A percentile compares a stretch with the other conserved stretches of the same genome.
Conservation (phyloP, 1,284 basidiomycete species). For the Mycena citricolor region DNA sequence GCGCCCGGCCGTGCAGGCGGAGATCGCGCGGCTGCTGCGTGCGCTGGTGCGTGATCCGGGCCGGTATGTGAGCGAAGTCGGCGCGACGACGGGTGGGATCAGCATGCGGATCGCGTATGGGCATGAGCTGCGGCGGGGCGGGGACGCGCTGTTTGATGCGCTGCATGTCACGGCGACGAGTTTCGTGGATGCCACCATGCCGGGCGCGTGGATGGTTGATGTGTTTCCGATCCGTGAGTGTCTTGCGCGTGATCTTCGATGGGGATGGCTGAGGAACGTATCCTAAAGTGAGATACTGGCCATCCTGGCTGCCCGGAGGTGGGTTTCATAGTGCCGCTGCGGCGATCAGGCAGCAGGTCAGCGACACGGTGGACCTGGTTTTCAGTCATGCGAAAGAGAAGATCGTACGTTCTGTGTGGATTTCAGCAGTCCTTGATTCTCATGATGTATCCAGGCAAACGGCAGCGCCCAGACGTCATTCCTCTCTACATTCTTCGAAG, state of each 20-base stretch:
- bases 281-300: slow-evolving; percentile 16
- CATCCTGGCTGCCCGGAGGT: slow-evolving; percentile 13
- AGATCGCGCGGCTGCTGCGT: no score
- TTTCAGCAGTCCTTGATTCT: slow-evolving; percentile 2
- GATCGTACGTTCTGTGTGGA: background rate
- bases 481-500: slow-evolving; percentile 6
- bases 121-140: slow-evolving; percentile 25
- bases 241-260: no score
- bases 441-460: background rate
- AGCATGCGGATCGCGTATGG: slow-evolving; percentile 42
- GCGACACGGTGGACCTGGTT: background rate
- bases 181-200: slow-evolving; percentile 3
- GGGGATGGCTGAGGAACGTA: no score
- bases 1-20: no score
- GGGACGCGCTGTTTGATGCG: slow-evolving; percentile 9
- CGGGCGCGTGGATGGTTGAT: slow-evolving; percentile 9
- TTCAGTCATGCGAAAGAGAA: slow-evolving; percentile 10
- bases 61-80: no score
- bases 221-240: slow-evolving; percentile 4
- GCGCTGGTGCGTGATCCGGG: no score
- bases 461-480: slow-evolving; percentile 13
- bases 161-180: slow-evolving; percentile 1
- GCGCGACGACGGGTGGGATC: slow-evolving; percentile 38
- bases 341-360: background rate
- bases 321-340: slow-evolving; percentile 4